These are phyloP conservation scores for Rutidosis leptorrhynchoides DNA, from an alignment of 129 eudicot species.

Conservation along the genomic window DNA sequence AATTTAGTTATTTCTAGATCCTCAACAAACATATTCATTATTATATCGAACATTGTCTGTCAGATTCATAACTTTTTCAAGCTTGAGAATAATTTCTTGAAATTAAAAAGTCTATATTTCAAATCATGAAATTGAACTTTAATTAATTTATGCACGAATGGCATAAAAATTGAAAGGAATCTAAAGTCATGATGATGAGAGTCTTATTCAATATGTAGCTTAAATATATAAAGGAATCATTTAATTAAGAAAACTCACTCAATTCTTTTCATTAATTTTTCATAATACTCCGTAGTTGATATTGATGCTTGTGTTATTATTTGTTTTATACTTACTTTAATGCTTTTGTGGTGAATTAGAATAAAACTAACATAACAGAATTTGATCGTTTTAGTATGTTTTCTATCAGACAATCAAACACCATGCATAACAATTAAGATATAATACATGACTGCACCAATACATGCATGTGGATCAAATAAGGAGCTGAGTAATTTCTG, in stretches of 20 bases:
- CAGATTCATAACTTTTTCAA: neutral
- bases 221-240: neutral
- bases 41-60: neutral
- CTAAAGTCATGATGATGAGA: neutral
- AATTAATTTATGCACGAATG: neutral
- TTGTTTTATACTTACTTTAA: too few species aligned
- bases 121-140: neutral
- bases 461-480: neutral
- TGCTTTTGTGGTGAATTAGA: too few species aligned
- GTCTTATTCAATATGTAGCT: neutral
- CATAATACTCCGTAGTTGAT: neutral
- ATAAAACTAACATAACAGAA: too few species aligned
- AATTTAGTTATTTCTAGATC: too few species aligned
- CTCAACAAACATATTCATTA: too few species aligned
- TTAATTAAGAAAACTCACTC: neutral
- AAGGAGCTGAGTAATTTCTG: too few species aligned
- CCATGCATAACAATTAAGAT: neutral
- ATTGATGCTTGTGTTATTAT: neutral
- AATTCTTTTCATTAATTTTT: neutral
- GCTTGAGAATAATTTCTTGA: neutral
- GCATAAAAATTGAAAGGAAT: neutral
- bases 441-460: neutral
- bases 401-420: neutral
- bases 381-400: too few species aligned
- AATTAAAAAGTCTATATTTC: neutral